A percentile compares a stretch with the other conserved stretches of the same genome.
Conservation (phyloP, 371 early-diverging fungal genomes). For the Lichtheimia ornata region DNA sequence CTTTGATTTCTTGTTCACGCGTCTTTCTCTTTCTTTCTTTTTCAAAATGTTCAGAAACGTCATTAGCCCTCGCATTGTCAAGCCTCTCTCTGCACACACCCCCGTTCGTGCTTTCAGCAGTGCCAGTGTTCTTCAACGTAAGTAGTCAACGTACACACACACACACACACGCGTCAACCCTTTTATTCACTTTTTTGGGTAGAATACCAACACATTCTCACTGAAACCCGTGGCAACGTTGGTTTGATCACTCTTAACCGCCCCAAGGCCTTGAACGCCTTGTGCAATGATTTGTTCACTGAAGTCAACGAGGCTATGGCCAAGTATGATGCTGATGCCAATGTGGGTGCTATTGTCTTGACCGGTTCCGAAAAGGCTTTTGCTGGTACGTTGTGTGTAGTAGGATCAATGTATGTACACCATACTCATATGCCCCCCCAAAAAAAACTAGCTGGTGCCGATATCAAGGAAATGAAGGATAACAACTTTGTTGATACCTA, state of each 20-base stretch:
- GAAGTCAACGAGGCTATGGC: conserved; percentile 92
- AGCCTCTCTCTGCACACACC: conserved; percentile 42
- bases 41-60: conserved; percentile 41
- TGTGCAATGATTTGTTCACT: conserved; percentile 86
- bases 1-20: too few relatives aligned
- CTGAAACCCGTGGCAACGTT: conserved; percentile 83
- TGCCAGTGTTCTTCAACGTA: conserved; percentile 36
- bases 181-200: conserved; percentile 23
- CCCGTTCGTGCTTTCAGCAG: conserved; percentile 37
- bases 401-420: background rate
- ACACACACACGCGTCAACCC: background rate
- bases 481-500: conserved; percentile 85
- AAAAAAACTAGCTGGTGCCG: conserved; percentile 90
- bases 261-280: conserved; percentile 97
- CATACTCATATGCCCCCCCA: background rate
- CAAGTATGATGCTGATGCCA: conserved; percentile 74
- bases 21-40: conserved; percentile 8
- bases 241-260: conserved; percentile 91
- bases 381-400: conserved; percentile 73
- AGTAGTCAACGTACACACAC: conserved; percentile 11
- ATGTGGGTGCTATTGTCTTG: conserved; percentile 90
- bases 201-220: conserved; percentile 68
- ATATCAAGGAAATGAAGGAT: conserved; percentile 98
- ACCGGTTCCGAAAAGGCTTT: conserved; percentile 97
- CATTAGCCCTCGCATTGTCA: conserved; percentile 37